Evolutionary conservation across 1,284 basidiomycete genomes (phyloP), one percentile per base, ranked within the genome.

Genomic region (Mycena citricolor): DNA sequence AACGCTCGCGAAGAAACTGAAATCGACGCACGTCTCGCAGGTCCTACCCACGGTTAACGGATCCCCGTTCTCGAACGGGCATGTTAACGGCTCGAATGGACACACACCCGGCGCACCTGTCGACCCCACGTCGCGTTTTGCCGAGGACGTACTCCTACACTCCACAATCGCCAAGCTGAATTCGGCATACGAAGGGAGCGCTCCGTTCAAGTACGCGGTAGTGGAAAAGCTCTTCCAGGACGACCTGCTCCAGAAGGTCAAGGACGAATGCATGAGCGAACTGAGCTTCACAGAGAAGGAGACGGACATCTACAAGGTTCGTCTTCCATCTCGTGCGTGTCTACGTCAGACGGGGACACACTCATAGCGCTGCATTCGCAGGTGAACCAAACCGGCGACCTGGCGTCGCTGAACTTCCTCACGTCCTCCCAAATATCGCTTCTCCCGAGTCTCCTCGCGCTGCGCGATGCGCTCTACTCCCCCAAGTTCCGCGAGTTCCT

Each of bases 341-440:
- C 30, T 20, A 30, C 43, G 41, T 33, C 22, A 21, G 16, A 32
- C 32, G 21, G 35, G 32, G 22, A 32, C 39, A 32, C 31, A 23
- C 24, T n/a, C n/a, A n/a, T n/a, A n/a, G n/a, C n/a, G n/a, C n/a
- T n/a, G n/a, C 26, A 44, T 44, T 23, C 40, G 10, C 57, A 94
- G 91, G 90, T 99, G 57, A 90, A 95, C 66, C 95, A 98, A 73
- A 97, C 94, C 0, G 95, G 95, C 51, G 95, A 99, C 68, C 81
- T 99, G 19, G 90, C 94, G 10, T 98, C 97, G 32, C 76, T 95
- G 28, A 88, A 86, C 51, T 94, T 83, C 57, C 84, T 99, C 41
- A 76, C 83, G 30, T 71, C 81, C 21, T 72, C 81, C 26, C 88
- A 97, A 59, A 77, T 91, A 42, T 75, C 82, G 1, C 79, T 88